Evolutionary conservation across 305 asterid genomes (phyloP), one percentile per base, ranked within the genome.

Genomic region (Fraxinus latifolia): DNA sequence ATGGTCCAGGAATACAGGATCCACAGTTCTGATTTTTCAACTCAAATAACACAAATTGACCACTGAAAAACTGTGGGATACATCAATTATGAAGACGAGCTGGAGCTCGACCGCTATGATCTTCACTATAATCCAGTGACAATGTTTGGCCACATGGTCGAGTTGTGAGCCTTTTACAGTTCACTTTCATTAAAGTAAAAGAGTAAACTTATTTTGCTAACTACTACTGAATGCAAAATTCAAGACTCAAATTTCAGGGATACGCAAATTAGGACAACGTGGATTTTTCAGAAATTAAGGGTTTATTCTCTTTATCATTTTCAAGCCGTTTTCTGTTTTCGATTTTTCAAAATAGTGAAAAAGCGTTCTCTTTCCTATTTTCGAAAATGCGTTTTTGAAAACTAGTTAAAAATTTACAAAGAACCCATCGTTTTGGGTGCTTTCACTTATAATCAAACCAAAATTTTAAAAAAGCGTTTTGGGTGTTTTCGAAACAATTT

Each of bases 71-170:
- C 19, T 14, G 21, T 50, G 60, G 60, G 60, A 50, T 50, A 50
- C 19, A 50, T 53, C 62, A n/a, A 53, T 53, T 53, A 53, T 42
- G 76, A 77, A 44, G 79, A 87, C 23, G 84, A 25, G 42, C n/a
- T 37, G 5, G 80, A 82, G 36, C 83, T 79, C 39, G 17, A 65
- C 19, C 1, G 31, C 76, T 79, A 81, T 17, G 81, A 79, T 47
- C 47, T 80, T 73, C 80, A 79, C 77, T 44, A 62, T 36, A 80
- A 15, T 53, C 62, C 23, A 53, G 23, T n/a, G 62, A 15, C 62
- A 53, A 53, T 53, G 23, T n/a, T 53, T n/a, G 7, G 7, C 23
- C 62, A 53, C 62, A n/a, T n/a, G 62, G 2, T 53, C 23, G 23
- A 53, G 62, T 53, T n/a, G 62, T 53, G 62, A n/a, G 23, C 62